Base-by-base conservation (phyloP, 23 red algal genomes). In the Gracilaria gracilis region DNA sequence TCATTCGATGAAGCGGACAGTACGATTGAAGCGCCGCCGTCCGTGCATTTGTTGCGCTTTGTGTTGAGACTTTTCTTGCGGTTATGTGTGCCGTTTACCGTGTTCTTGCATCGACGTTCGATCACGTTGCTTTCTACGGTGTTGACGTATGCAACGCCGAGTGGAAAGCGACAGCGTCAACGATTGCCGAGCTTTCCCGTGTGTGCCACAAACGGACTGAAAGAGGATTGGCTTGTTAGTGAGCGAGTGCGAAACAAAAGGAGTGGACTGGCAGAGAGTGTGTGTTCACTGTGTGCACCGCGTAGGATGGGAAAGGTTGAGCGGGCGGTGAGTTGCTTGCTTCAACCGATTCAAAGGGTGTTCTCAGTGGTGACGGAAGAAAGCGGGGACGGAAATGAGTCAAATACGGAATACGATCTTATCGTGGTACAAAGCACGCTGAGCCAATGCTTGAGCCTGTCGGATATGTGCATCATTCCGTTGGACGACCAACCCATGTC, bases 401-500 rank as follows among this genome's bases (percentile, higher is more conserved):
- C 35, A 8, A 37, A 44, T 44, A 23, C 38, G 67, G 67, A 42
- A 44, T 73, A 73, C 16, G 67, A 73, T 44, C 46, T 77, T 9
- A 77, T 77, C 15, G 72, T 77, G 13, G 72, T 77, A 42, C 72
- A 77, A 31, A 48, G 46, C 42, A 50, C 72, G 40, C 21, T 28
- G 39, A 77, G 72, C 25, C 72, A 50, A 48, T 77, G 72, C 20
- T 5, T 29, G 17, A 51, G 40, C 1, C 72, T 25, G 3, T 77
- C 72, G 3, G 72, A 77, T 31, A 77, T 77, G 72, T 77, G 72
- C 25, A 28, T 77, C 72, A 77, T 77, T 31, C 72, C 72, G 72
- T 20, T 77, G 42, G 39, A 77, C 8, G 72, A 77, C 9, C 40
- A 50, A 25, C 8, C 72, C 2, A 28, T 51, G 72, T 77, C 46